Evolutionary conservation across 78 protist genomes (phyloP).

Genomic region (Protostelium mycophagum): DNA sequence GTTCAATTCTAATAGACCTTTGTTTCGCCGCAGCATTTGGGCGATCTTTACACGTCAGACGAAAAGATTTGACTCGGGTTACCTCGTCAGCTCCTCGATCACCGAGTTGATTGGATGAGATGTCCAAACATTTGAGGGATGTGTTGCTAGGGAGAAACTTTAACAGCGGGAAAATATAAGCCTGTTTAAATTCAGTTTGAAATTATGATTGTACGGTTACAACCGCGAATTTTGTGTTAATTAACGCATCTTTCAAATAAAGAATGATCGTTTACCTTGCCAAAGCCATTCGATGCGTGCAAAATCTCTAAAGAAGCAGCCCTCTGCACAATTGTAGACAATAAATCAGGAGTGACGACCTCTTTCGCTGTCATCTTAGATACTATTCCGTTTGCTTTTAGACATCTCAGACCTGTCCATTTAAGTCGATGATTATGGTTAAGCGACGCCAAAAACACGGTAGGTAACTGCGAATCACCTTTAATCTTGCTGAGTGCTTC

Average conservation of each 20-base stretch:
- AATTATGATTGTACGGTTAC: neutral
- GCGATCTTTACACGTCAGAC: neutral
- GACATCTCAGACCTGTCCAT: neutral
- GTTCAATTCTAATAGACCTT: neutral
- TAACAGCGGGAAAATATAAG: neutral
- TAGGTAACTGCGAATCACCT: neutral
- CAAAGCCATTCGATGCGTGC: neutral
- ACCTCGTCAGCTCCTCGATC: neutral
- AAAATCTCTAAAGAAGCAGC: neutral
- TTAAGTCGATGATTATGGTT: no score
- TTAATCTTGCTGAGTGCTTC: neutral
- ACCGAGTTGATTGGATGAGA: neutral
- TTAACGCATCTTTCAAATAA: no score
- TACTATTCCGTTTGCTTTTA: neutral
- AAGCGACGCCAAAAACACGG: neutral
- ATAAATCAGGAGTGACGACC: neutral
- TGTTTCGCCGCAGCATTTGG: neutral
- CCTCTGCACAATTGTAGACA: neutral
- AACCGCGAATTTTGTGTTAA: no score
- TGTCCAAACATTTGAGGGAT: neutral
- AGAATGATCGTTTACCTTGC: neutral
- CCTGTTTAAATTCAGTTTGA: neutral
- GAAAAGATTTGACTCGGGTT: neutral
- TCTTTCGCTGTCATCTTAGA: neutral
- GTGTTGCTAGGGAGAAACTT: neutral